phyloP scores from a whole-genome alignment of 495 filamentous ascomycete genomes.

The Penicillium nucicola region DNA sequence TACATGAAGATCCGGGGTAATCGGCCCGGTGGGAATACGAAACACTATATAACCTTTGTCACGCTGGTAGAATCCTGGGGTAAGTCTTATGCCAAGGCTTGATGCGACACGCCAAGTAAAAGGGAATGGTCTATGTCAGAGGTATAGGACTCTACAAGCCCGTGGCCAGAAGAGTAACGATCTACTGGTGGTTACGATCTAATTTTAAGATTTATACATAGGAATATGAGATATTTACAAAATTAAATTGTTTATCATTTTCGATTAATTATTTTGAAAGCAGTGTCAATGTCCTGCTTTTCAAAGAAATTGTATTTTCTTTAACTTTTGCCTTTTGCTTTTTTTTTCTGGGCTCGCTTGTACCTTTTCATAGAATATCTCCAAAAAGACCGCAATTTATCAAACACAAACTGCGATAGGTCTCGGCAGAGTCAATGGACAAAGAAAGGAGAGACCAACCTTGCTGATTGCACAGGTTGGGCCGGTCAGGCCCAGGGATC shows the following conservation, averaged over 20 bases:
- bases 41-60: background rate
- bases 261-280: no score
- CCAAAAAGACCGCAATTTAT: background rate
- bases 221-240: no score
- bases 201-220: no score
- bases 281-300: no score
- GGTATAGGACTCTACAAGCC: background rate
- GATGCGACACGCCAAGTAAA: constrained; percentile 15
- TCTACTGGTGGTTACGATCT: constrained; percentile 2
- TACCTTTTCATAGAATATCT: no score
- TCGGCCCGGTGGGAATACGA: constrained; percentile 5
- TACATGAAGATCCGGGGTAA: background rate
- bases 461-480: background rate
- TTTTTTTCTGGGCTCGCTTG: no score
- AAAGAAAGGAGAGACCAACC: constrained; percentile 1
- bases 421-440: background rate
- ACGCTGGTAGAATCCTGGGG: background rate
- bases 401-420: background rate
- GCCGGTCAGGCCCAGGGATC: no score
- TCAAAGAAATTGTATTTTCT: no score
- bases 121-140: background rate
- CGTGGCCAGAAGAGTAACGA: constrained; percentile 22
- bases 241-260: no score
- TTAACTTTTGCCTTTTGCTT: no score
- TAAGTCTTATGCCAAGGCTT: constrained; percentile 9